These are phyloP conservation scores for Plicaturopsis crispa DNA, from an alignment of 768 basidiomycete species.

Conservation along the genomic window DNA sequence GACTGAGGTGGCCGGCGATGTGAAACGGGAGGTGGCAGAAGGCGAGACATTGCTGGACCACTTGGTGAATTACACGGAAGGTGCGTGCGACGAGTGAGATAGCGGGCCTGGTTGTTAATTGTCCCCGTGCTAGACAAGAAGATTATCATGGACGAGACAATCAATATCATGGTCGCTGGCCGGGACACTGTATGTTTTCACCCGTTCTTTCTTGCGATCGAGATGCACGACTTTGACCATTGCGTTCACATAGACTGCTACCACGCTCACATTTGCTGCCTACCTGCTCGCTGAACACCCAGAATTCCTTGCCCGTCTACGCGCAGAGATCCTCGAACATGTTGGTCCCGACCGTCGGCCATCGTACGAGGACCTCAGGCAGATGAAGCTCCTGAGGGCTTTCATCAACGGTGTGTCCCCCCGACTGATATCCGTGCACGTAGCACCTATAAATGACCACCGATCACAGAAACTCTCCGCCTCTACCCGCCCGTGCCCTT, in stretches of 20 bases:
- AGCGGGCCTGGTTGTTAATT: too few relatives aligned
- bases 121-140: conserved; percentile 17
- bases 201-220: too few relatives aligned
- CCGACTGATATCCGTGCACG: background rate
- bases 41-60: conserved; percentile 42
- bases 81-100: too few relatives aligned
- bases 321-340: conserved; percentile 19
- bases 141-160: conserved; percentile 15
- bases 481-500: conserved; percentile 76
- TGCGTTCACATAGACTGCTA: conserved; percentile 20
- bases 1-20: background rate
- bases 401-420: conserved; percentile 16
- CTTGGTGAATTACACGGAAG: conserved; percentile 46
- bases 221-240: too few relatives aligned
- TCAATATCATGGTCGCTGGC: conserved; percentile 23
- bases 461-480: conserved; percentile 50
- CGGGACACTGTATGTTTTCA: conserved; percentile 5
- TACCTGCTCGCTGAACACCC: conserved; percentile 22
- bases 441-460: background rate
- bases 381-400: conserved; percentile 34
- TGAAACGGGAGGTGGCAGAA: conserved; percentile 24
- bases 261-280: conserved; percentile 19
- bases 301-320: conserved; percentile 18
- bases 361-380: conserved; percentile 16
- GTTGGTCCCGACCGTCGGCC: conserved; percentile 14